Conservation (phyloP, 345 rosid species). For the Bretschneidera sinensis region DNA sequence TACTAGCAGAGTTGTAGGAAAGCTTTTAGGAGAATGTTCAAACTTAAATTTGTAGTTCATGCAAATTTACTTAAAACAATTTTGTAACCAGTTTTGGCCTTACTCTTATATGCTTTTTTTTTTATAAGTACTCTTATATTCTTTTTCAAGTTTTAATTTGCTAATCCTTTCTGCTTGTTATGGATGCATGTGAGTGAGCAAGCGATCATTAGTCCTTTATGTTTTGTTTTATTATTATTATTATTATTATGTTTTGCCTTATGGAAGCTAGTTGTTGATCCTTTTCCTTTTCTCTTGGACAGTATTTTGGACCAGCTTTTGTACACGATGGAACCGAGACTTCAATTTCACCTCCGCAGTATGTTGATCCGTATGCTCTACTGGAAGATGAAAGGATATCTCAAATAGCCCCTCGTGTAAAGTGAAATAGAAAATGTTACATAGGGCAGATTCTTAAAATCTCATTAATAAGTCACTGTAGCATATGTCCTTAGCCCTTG, state of each 20-base stretch:
- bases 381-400: slow-evolving; percentile 84
- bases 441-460: slow-evolving; percentile 2
- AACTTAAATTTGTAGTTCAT: no score
- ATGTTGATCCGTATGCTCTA: slow-evolving; percentile 64
- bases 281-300: slow-evolving; percentile 13
- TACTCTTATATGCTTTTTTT: no score
- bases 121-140: no score
- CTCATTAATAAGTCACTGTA: slow-evolving; percentile 11
- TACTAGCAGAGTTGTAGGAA: no score
- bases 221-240: neutral
- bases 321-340: slow-evolving; percentile 55
- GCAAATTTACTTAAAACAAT: no score
- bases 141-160: no score
- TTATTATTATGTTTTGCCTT: neutral
- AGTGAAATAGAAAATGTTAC: slow-evolving; percentile 26
- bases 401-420: slow-evolving; percentile 46
- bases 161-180: neutral
- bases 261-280: slow-evolving; percentile 3
- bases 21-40: no score
- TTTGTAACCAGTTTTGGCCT: no score
- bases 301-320: slow-evolving; percentile 77
- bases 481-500: slow-evolving; percentile 12
- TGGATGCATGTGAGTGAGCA: no score
- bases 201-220: no score
- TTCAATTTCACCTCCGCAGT: slow-evolving; percentile 45